phyloP scores from a whole-genome alignment of 73 alveolate genomes.

The Effrenium voratum region DNA sequence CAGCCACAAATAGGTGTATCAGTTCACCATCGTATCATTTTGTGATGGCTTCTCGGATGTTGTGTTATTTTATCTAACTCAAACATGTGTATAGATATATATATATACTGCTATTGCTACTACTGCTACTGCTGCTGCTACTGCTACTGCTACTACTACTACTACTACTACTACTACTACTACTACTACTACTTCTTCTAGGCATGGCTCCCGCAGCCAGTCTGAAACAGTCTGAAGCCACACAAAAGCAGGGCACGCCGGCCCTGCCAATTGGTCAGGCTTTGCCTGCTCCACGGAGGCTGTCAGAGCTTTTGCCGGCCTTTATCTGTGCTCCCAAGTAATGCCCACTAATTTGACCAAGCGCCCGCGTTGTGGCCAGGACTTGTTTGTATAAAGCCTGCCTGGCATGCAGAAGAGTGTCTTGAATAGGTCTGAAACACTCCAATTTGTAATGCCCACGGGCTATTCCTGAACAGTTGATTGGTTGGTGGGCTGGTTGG shows the following conservation, averaged over 20 bases:
- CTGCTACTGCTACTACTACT: neutral
- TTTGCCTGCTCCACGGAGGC: no score
- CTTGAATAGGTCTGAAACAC: neutral
- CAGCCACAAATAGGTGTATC: no score
- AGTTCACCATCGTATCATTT: neutral
- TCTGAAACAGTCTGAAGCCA: neutral
- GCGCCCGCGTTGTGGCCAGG: neutral
- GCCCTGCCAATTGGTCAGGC: neutral
- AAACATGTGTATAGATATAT: no score
- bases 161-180: neutral
- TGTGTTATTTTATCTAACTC: neutral
- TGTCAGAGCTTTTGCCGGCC: no score
- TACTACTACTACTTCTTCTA: neutral
- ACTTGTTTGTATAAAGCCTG: neutral
- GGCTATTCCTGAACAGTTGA: no score
- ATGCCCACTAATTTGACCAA: no score
- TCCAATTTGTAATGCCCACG: neutral
- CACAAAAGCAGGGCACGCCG: neutral
- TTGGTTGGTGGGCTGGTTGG: no score
- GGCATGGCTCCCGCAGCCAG: neutral
- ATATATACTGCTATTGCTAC: neutral
- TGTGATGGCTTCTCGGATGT: neutral
- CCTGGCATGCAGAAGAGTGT: neutral
- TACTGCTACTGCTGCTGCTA: neutral
- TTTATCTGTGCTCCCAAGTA: no score